Base-by-base conservation (phyloP, 208 protist species). In the Balamuthia mandrillaris region DNA sequence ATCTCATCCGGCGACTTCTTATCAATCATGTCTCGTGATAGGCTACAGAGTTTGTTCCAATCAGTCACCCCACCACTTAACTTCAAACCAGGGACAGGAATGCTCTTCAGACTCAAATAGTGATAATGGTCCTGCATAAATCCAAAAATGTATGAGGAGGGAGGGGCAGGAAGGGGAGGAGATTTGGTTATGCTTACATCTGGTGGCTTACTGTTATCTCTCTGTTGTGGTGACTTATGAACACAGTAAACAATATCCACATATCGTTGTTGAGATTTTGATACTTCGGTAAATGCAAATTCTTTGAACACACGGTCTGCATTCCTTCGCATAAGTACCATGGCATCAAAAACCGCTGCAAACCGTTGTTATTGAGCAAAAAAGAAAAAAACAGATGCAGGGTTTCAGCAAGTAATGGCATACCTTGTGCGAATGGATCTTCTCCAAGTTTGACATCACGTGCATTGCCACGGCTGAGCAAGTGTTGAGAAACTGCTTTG, bases 391-490 rank as follows among this genome's bases (percentile, higher is more conserved):
- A n/a, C 18, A 24, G 49, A n/a, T 56, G n/a, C 49, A 56, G 49
- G n/a, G n/a, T n/a, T 56, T n/a, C n/a, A 54, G 47, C 47, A 54
- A 54, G 18, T 18, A 35, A 60, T 44, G 52, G 52, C 35, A 42
- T 81, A 81, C 70, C 70, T 81, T 81, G 70, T 60, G 70, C 70
- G 33, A 81, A 81, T 41, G 63, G 42, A 49, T 81, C 70, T 49
- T 81, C 70, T 29, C 70, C 5, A 58, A 41, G 14, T 21, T 51
- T 10, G 21, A 35, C 58, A 16, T 66, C 58, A 1, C 29, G 45
- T 49, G 41, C 39, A 3, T 54, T n/a, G 21, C 44, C 41, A 24
- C 70, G 27, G 24, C 45, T 1, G 45, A 81, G 70, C 70, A 81
- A 29, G 51, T 45, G 60, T 81, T 16, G 27, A 14, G 70, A 81